Evolutionary conservation across 2,329 filamentous ascomycete genomes (phyloP).

Genomic region (Myriangium duriaei): DNA sequence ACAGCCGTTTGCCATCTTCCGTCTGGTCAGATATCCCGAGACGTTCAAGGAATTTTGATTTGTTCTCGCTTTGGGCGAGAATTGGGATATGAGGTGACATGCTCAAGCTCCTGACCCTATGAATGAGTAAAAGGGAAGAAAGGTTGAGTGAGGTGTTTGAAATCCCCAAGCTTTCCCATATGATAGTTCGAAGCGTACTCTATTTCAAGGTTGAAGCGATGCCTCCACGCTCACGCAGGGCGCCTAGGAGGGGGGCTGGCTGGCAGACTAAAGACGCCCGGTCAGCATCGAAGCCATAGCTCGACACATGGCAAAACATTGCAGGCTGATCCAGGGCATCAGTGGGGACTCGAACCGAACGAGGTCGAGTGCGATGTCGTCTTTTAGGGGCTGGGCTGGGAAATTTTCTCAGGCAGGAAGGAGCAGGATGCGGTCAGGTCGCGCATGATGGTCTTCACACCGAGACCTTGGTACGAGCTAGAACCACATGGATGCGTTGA

Average conservation of each 20-base stretch:
- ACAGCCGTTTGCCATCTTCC: slow-evolving; percentile 24
- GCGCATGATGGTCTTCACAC: background rate
- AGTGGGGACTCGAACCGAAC: background rate
- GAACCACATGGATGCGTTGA: background rate
- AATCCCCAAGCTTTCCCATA: background rate
- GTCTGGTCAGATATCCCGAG: slow-evolving; percentile 29
- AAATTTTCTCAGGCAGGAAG: background rate
- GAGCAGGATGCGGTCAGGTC: background rate
- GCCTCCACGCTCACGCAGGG: background rate
- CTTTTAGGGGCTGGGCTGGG: background rate
- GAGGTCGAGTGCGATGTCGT: background rate
- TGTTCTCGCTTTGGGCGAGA: slow-evolving; percentile 34
- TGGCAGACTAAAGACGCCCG: background rate
- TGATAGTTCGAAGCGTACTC: background rate
- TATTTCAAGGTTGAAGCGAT: too few species aligned
- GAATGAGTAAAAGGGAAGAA: background rate
- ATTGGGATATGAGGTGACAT: slow-evolving; percentile 17
- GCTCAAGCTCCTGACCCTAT: background rate
- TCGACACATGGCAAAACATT: background rate
- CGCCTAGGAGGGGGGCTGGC: background rate
- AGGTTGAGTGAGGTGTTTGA: background rate
- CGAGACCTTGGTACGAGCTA: background rate
- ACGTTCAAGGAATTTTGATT: slow-evolving; percentile 30
- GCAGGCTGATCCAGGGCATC: background rate
- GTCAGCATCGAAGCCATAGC: background rate